Percentiles rank a stretch among this genome's conserved stretches.
phyloP scores from a whole-genome alignment of 73 alveolate genomes.

The Diophrys sp. region DNA sequence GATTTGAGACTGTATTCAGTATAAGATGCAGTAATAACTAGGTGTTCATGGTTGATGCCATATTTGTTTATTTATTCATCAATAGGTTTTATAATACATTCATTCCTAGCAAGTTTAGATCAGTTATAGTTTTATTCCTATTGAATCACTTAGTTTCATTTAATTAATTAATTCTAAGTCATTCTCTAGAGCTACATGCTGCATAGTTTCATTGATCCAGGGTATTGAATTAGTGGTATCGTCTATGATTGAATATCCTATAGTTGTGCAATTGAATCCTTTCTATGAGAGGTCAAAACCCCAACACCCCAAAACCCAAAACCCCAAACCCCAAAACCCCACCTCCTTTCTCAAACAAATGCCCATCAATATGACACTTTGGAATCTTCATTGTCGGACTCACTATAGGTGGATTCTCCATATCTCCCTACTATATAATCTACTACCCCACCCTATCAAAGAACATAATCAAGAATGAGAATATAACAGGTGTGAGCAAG shows the following conservation, averaged over 20 bases:
- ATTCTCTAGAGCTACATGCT: slow-evolving; percentile 32
- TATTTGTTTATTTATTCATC: no score
- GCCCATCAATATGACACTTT: background rate
- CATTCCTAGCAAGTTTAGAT: no score
- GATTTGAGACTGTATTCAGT: no score
- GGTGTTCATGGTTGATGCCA: no score
- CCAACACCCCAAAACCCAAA: no score
- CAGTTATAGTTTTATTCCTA: no score
- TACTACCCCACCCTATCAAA: background rate
- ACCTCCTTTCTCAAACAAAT: background rate
- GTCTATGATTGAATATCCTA: slow-evolving; percentile 15
- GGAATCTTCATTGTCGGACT: background rate
- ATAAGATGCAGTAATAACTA: no score
- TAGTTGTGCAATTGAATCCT: slow-evolving; percentile 11
- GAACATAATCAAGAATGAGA: background rate
- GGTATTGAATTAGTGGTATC: background rate
- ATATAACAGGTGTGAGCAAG: background rate
- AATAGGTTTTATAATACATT: no score
- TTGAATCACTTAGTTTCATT: no score
- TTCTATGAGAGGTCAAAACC: no score
- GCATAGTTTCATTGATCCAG: slow-evolving; percentile 43
- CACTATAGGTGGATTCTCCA: background rate
- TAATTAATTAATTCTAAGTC: slow-evolving; percentile 7
- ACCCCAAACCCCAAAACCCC: no score
- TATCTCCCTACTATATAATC: background rate